These are phyloP conservation scores for Hanseniaspora clermontiae DNA, from an alignment of 805 yeast species.

Conservation along the genomic window DNA sequence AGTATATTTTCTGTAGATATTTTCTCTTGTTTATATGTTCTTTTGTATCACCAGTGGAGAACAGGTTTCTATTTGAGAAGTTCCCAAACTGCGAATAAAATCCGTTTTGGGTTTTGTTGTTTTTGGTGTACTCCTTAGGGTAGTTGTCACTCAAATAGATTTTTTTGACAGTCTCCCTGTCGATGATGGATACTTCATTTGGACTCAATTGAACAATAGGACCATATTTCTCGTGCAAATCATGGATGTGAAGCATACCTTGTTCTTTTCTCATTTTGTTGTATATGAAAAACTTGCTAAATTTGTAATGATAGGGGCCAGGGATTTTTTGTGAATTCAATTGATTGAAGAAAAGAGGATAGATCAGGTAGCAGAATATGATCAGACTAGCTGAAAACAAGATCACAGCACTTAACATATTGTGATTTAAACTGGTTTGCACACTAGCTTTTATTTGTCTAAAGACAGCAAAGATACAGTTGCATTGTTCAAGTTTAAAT, in stretches of 20 bases:
- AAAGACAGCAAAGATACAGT: no score
- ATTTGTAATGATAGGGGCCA: constrained; percentile 43
- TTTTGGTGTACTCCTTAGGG: constrained; percentile 31
- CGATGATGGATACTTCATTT: constrained; percentile 44
- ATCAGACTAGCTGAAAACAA: background rate
- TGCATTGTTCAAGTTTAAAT: background rate
- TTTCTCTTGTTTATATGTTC: constrained; percentile 36
- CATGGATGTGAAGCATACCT: constrained; percentile 38
- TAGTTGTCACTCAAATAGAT: constrained; percentile 44
- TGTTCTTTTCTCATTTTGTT: constrained; percentile 36
- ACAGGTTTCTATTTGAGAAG: constrained; percentile 35
- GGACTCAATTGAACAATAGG: constrained; percentile 13
- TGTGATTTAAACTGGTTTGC: background rate
- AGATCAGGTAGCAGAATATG: constrained; percentile 29
- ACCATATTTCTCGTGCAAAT: constrained; percentile 13
- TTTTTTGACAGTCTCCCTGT: constrained; percentile 38
- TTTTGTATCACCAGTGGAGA: constrained; percentile 41
- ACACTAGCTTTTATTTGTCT: no score
- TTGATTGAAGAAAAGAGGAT: constrained; percentile 40
- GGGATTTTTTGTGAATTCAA: constrained; percentile 35
- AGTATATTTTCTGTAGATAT: constrained; percentile 32
- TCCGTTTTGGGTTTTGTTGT: background rate
- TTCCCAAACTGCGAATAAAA: constrained; percentile 13
- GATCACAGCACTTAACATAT: background rate
- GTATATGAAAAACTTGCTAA: constrained; percentile 33